These are phyloP conservation scores for Fistulifera pelliculosa DNA, from an alignment of 108 stramenopile species.

Conservation along the genomic window DNA sequence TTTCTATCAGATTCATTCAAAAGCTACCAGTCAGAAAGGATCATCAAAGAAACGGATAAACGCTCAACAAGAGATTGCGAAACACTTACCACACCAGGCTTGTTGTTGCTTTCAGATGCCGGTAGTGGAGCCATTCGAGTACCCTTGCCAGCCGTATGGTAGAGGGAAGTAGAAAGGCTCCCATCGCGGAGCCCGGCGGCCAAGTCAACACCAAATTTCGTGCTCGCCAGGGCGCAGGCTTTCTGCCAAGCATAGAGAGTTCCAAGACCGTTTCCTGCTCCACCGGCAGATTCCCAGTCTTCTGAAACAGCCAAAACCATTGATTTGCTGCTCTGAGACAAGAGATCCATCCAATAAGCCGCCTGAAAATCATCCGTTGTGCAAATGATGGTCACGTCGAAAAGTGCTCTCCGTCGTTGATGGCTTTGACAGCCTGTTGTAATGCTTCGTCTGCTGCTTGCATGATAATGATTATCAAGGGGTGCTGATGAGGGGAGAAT, in stretches of 20 bases:
- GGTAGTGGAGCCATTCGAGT: conserved; percentile 96
- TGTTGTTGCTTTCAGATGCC: conserved; percentile 98
- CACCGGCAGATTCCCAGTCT: conserved; percentile 84
- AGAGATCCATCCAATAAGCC: conserved; percentile 94
- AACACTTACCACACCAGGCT: conserved; percentile 92
- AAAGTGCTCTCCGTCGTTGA: conserved; percentile 59
- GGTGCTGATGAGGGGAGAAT: too few relatives aligned
- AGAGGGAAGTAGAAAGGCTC: conserved; percentile 83
- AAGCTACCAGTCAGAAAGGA: too few relatives aligned
- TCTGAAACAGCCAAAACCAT: conserved; percentile 92
- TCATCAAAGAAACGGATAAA: too few relatives aligned
- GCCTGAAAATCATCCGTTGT: conserved; percentile 93
- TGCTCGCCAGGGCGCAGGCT: conserved; percentile 69
- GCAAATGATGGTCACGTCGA: conserved; percentile 95
- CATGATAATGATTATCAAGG: too few relatives aligned
- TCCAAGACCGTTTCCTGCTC: conserved; percentile 93
- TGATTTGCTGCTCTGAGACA: conserved; percentile 13
- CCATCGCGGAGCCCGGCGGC: conserved; percentile 26
- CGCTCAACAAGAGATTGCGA: too few relatives aligned
- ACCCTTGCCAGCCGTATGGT: conserved; percentile 96
- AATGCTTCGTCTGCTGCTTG: conserved; percentile 15
- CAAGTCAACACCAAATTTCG: conserved; percentile 53
- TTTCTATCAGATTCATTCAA: conserved; percentile 76
- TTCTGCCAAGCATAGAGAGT: conserved; percentile 94
- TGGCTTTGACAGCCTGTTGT: conserved; percentile 65